Percentiles rank a stretch among this genome's conserved stretches.
Evolutionary conservation across 331 rosid species (phyloP).

Genomic region (Quercus phellos): DNA sequence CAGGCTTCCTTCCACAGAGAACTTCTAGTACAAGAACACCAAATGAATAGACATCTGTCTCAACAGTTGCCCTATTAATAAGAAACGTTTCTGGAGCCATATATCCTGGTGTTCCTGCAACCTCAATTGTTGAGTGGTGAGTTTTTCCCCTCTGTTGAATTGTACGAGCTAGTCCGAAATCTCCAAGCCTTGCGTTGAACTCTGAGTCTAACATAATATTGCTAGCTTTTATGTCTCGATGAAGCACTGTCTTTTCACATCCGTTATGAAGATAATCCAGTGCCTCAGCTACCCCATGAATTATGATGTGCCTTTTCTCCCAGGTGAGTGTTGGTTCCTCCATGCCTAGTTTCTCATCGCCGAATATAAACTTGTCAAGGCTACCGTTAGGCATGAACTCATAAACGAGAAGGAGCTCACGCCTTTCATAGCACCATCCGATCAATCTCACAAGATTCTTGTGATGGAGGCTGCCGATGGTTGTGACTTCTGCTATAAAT

Average conservation of each 20-base stretch:
- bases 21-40: slow-evolving; percentile 67
- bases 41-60: slow-evolving; percentile 72
- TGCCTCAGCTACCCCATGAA: slow-evolving; percentile 65
- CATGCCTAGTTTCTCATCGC: slow-evolving; percentile 1
- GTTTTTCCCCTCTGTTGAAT: slow-evolving; percentile 47
- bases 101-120: slow-evolving; percentile 82
- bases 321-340: slow-evolving; percentile 29
- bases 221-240: slow-evolving; percentile 69
- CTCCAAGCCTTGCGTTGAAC: slow-evolving; percentile 56
- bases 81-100: slow-evolving; percentile 83
- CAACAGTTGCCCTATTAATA: slow-evolving; percentile 51
- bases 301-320: slow-evolving; percentile 42
- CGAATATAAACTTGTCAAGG: slow-evolving; percentile 52
- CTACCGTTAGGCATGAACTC: slow-evolving; percentile 80
- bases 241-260: slow-evolving; percentile 61
- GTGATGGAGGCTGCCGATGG: slow-evolving; percentile 70
- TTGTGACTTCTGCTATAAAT: slow-evolving; percentile 71
- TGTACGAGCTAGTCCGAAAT: slow-evolving; percentile 72
- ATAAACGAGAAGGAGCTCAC: slow-evolving; percentile 62
- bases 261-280: slow-evolving; percentile 71
- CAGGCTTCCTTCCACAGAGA: slow-evolving; percentile 61
- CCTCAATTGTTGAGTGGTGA: slow-evolving; percentile 67
- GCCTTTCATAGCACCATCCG: slow-evolving; percentile 73
- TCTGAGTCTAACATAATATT: slow-evolving; percentile 69
- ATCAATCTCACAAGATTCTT: slow-evolving; percentile 63